Percentiles rank a stretch among this genome's conserved stretches.
Conservation (phyloP, 2,329 filamentous ascomycete species). For the Fusarium nisikadoi region DNA sequence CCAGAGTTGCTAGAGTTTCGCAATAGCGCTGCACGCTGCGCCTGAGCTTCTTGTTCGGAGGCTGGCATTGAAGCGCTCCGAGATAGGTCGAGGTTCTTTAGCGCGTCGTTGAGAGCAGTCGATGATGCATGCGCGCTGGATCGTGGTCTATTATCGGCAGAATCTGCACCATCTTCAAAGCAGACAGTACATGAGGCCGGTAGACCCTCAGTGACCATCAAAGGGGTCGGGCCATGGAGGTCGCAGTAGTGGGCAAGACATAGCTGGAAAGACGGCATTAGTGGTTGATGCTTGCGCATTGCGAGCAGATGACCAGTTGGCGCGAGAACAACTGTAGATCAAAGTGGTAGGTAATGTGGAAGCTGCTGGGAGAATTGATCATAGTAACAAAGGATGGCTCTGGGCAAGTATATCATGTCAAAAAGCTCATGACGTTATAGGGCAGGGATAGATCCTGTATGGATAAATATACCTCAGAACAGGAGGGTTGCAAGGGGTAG, state of each 20-base stretch:
- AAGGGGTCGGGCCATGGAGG: conserved; percentile 73
- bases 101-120: conserved; percentile 56
- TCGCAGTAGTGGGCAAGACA: conserved; percentile 78
- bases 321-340: conserved; percentile 3
- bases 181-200: conserved; percentile 70
- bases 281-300: conserved; percentile 47
- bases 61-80: conserved; percentile 57
- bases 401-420: conserved; percentile 33
- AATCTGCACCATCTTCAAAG: conserved; percentile 56
- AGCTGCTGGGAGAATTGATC: conserved; percentile 14
- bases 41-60: conserved; percentile 58
- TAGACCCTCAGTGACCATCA: conserved; percentile 76
- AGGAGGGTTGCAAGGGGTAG: conserved; percentile 25
- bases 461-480: conserved; percentile 20
- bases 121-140: conserved; percentile 54
- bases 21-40: conserved; percentile 55
- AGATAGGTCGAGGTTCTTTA: conserved; percentile 60
- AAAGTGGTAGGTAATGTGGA: conserved; percentile 2
- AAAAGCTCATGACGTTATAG: conserved; percentile 38
- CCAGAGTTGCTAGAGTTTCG: conserved; percentile 53
- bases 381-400: conserved; percentile 30
- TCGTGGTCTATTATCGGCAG: conserved; percentile 51
- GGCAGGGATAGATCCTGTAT: conserved; percentile 36
- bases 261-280: conserved; percentile 63
- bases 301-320: conserved; percentile 17